These are phyloP conservation scores for Cytospora schulzeri DNA, from an alignment of 2,329 filamentous ascomycete genomes.

Conservation along the genomic window DNA sequence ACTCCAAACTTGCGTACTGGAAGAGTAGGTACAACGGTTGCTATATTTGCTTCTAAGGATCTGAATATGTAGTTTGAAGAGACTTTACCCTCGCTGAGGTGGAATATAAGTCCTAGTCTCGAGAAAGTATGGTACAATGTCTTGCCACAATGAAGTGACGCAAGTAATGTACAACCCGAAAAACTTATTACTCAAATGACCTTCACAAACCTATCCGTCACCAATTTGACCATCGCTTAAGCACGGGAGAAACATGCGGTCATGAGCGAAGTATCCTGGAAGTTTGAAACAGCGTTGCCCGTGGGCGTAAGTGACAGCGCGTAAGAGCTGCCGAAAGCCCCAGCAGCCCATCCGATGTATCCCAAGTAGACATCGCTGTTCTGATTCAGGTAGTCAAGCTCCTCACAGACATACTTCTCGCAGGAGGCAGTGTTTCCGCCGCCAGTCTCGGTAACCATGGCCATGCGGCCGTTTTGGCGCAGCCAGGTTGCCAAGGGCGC, in stretches of 20 bases:
- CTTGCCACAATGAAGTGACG: no score
- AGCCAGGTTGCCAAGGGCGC: conserved; percentile 40
- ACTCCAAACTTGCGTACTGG: no score
- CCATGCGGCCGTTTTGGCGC: conserved; percentile 38
- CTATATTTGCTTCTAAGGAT: no score
- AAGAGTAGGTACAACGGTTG: no score
- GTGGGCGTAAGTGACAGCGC: conserved; percentile 35
- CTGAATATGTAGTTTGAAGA: no score
- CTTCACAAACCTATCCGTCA: background rate
- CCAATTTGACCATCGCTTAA: background rate
- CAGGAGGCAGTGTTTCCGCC: conserved; percentile 41
- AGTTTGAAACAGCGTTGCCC: conserved; percentile 34
- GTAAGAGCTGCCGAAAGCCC: conserved; percentile 34
- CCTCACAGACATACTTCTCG: conserved; percentile 36
- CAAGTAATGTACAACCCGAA: background rate
- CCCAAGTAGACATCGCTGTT: conserved; percentile 38
- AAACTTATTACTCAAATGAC: background rate
- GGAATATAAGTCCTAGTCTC: no score
- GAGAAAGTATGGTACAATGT: no score
- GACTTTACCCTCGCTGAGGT: no score
- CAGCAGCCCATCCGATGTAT: conserved; percentile 35
- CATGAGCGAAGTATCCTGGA: conserved; percentile 46
- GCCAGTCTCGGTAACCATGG: conserved; percentile 41
- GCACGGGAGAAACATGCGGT: conserved; percentile 38
- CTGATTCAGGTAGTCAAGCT: conserved; percentile 38